Conservation (phyloP, 2,329 filamentous ascomycete genomes). For the Colletotrichum gloeosporioides region DNA sequence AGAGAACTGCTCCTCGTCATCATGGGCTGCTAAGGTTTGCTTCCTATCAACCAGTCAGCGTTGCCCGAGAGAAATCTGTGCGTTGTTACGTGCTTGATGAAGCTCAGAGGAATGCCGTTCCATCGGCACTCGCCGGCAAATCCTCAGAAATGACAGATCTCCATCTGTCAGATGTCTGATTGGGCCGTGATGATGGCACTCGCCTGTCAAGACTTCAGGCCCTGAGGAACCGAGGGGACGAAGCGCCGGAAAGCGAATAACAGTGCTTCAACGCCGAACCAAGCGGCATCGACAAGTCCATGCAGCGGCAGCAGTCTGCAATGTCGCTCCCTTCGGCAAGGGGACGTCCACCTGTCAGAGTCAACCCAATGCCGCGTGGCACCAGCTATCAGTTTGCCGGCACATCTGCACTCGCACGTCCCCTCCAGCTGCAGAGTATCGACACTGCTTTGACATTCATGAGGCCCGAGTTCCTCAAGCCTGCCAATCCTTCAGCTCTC, state of each 20-base stretch:
- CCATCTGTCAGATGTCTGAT: background rate
- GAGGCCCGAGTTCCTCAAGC: background rate
- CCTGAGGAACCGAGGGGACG: background rate
- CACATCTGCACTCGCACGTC: background rate
- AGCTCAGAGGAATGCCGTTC: background rate
- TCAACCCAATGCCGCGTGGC: background rate
- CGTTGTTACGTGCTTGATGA: background rate
- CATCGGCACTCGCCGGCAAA: background rate
- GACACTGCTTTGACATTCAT: background rate
- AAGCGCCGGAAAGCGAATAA: background rate
- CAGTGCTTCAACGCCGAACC: background rate
- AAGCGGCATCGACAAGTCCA: background rate
- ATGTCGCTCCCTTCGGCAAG: background rate
- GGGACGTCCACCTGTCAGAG: background rate
- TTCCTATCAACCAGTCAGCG: background rate
- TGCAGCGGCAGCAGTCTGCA: background rate
- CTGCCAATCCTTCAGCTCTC: background rate
- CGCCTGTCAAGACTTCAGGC: background rate
- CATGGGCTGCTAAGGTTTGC: background rate
- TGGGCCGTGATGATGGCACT: background rate
- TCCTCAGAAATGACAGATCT: background rate
- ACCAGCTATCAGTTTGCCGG: background rate
- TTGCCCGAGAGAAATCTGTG: background rate
- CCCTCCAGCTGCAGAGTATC: background rate
- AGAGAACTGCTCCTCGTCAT: background rate